phyloP scores from a whole-genome alignment of 2,329 filamentous ascomycete species.

The Metarhizium sp. region DNA sequence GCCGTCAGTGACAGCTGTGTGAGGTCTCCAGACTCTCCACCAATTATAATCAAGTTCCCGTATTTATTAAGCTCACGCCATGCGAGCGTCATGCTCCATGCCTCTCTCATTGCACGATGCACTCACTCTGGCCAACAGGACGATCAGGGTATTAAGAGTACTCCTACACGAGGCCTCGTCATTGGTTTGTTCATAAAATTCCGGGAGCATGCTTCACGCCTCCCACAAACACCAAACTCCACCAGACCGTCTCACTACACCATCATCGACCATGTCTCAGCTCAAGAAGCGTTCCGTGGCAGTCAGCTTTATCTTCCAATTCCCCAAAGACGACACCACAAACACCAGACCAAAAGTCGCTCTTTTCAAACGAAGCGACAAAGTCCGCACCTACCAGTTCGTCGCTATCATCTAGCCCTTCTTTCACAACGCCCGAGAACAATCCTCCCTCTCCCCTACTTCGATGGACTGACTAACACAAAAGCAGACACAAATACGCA shows the following conservation, averaged over 20 bases:
- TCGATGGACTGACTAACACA: background rate
- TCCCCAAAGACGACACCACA: constrained; percentile 21
- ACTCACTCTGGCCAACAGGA: too few species aligned
- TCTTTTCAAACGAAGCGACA: constrained; percentile 50
- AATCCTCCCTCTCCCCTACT: too few species aligned
- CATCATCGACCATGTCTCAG: constrained; percentile 10
- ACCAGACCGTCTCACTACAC: constrained; percentile 1
- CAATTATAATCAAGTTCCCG: background rate
- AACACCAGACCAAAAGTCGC: constrained; percentile 39
- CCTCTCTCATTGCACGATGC: background rate
- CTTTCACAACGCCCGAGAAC: background rate
- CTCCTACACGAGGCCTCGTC: too few species aligned
- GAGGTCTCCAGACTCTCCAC: background rate
- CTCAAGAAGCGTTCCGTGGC: constrained; percentile 30
- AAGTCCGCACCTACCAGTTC: constrained; percentile 52
- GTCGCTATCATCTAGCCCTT: constrained; percentile 10
- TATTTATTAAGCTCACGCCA: background rate
- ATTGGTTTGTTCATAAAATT: too few species aligned
- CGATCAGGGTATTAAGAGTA: too few species aligned
- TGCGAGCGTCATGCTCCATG: background rate
- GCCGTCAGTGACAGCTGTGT: too few species aligned
- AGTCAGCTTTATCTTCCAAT: constrained; percentile 41
- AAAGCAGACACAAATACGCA: constrained; percentile 45
- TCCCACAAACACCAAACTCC: background rate
- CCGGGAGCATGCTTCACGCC: too few species aligned